These are phyloP conservation scores for Perilla frutescens DNA, from an alignment of 257 asterid species.

Conservation along the genomic window DNA sequence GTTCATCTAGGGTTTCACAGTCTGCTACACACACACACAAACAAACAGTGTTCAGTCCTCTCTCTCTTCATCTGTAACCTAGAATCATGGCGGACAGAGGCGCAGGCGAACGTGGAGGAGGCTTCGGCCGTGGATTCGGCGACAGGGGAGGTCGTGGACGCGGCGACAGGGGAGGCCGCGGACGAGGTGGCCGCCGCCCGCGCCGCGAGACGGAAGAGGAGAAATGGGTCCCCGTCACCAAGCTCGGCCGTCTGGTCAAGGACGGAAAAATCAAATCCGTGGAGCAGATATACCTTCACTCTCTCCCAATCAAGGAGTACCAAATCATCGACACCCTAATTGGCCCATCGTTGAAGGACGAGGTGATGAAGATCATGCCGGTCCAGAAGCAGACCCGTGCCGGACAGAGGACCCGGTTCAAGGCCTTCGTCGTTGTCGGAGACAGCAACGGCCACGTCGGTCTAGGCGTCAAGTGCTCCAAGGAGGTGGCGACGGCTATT, in stretches of 20 bases:
- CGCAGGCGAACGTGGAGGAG: conserved; percentile 62
- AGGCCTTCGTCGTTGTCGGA: conserved; percentile 79
- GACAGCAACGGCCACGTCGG: conserved; percentile 75
- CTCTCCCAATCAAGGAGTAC: conserved; percentile 78
- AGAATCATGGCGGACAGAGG: conserved; percentile 68
- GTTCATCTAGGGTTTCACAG: conserved; percentile 30
- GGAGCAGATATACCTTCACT: conserved; percentile 50
- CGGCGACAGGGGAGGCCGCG: conserved; percentile 62
- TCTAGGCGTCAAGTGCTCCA: conserved; percentile 68
- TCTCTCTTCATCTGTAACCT: background rate
- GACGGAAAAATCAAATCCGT: conserved; percentile 38
- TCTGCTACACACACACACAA: conserved; percentile 17
- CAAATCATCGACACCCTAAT: conserved; percentile 62
- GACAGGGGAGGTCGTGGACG: conserved; percentile 59
- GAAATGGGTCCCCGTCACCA: conserved; percentile 40
- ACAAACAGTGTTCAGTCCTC: background rate
- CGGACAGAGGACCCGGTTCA: conserved; percentile 78
- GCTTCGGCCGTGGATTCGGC: conserved; percentile 71
- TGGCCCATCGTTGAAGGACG: conserved; percentile 39
- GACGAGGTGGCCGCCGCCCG: conserved; percentile 71
- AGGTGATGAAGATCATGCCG: conserved; percentile 70
- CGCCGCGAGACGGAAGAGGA: conserved; percentile 76
- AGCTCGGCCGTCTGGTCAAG: conserved; percentile 41
- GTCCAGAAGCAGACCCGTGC: conserved; percentile 84
- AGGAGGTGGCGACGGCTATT: conserved; percentile 73